Percentiles rank a stretch among this genome's conserved stretches.
phyloP scores from a whole-genome alignment of 2,329 filamentous ascomycete species.

The Fusarium protoensiforme region DNA sequence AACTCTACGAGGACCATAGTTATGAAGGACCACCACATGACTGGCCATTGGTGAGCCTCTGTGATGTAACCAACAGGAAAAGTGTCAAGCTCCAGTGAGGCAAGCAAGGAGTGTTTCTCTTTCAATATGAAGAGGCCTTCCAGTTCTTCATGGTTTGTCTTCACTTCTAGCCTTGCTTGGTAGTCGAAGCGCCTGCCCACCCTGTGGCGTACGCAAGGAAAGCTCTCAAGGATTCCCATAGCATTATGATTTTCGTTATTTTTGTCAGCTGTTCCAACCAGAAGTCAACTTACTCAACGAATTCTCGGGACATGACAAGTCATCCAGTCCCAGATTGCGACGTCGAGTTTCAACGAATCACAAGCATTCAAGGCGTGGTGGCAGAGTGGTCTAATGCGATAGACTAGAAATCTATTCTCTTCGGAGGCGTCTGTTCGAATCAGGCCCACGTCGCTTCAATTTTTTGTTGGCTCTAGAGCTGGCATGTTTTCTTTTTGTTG shows the following conservation, averaged over 20 bases:
- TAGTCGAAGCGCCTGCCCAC: background rate
- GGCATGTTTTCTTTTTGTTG: background rate
- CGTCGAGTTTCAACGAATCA: background rate
- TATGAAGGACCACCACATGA: background rate
- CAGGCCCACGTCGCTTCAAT: background rate
- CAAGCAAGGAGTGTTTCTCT: background rate
- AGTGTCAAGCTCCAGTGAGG: background rate
- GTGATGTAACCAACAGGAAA: background rate
- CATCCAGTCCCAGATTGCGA: background rate
- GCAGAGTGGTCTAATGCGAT: conserved; percentile 4
- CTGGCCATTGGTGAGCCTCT: background rate
- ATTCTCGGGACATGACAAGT: background rate
- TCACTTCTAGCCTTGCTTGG: background rate
- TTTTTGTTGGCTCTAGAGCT: background rate
- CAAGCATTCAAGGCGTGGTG: background rate
- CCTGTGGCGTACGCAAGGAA: background rate
- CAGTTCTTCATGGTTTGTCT: background rate
- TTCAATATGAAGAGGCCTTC: background rate
- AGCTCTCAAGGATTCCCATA: background rate
- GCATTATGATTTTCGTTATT: background rate
- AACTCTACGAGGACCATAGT: background rate
- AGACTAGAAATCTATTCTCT: conserved; percentile 2
- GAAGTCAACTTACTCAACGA: background rate
- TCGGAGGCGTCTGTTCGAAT: background rate
- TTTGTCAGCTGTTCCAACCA: background rate